These are phyloP conservation scores for Aspergillus ochraceus DNA, from an alignment of 2,329 filamentous ascomycete species.

Conservation along the genomic window DNA sequence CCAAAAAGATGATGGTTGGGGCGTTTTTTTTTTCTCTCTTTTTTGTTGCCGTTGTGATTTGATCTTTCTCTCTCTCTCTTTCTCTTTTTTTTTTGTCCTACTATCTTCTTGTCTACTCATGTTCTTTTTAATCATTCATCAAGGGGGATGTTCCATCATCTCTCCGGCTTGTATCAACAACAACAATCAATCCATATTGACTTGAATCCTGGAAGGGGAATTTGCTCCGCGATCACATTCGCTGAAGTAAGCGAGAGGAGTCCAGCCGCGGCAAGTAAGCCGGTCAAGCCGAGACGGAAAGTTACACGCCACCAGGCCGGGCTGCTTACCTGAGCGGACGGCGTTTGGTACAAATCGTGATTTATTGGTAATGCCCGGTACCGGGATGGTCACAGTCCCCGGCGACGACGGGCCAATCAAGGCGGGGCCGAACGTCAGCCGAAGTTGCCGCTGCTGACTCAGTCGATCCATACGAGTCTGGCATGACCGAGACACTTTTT, in stretches of 20 bases:
- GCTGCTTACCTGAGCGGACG: no score
- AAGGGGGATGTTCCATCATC: not conserved
- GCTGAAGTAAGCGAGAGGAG: not conserved
- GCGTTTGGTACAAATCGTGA: no score
- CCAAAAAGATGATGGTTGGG: not conserved
- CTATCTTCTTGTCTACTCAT: not conserved
- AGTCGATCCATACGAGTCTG: not conserved
- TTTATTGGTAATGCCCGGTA: no score
- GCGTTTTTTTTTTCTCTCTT: slow-evolving; percentile 1
- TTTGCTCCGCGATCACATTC: not conserved
- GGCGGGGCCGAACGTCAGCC: slow-evolving; percentile 2
- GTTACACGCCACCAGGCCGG: not conserved
- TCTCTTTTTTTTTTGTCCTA: slow-evolving; percentile 4
- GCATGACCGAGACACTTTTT: not conserved
- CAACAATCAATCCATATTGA: not conserved
- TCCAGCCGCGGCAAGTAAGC: not conserved
- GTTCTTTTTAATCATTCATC: not conserved
- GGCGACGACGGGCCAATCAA: slow-evolving; percentile 1
- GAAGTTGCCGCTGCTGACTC: not conserved
- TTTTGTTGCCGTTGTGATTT: slow-evolving; percentile 2
- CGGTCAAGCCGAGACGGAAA: not conserved
- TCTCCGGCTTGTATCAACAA: not conserved
- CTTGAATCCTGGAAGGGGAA: not conserved
- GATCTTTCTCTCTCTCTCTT: slow-evolving; percentile 4
- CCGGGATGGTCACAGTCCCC: no score